Evolutionary conservation across 129 eudicot genomes (phyloP).

Genomic region (Tagetes erecta): DNA sequence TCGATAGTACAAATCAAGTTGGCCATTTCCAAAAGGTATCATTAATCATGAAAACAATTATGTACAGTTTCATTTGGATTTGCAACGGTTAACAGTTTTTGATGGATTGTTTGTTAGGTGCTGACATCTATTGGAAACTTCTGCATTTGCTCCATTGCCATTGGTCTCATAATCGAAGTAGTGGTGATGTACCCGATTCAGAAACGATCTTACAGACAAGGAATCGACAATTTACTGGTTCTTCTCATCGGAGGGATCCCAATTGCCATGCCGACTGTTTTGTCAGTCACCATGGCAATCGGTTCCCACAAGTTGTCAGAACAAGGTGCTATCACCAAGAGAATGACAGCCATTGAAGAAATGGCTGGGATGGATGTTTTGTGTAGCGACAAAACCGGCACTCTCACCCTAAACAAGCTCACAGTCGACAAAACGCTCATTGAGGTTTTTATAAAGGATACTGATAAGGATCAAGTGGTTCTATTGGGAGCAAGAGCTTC

Average conservation of each 20-base stretch:
- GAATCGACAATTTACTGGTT: conserved; percentile 80
- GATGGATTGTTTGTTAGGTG: conserved; percentile 43
- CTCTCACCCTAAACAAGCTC: conserved; percentile 85
- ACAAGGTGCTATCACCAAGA: conserved; percentile 94
- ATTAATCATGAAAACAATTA: background rate
- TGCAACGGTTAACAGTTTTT: background rate
- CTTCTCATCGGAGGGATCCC: conserved; percentile 94
- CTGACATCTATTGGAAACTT: conserved; percentile 76
- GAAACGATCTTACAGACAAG: conserved; percentile 76
- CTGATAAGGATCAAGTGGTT: conserved; percentile 58
- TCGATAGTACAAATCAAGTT: conserved; percentile 83
- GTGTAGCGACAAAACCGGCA: conserved; percentile 93
- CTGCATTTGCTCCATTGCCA: conserved; percentile 79
- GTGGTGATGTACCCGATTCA: conserved; percentile 91
- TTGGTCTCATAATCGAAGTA: conserved; percentile 66
- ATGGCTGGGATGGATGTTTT: conserved; percentile 98
- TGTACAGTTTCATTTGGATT: background rate
- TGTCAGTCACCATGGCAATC: conserved; percentile 92
- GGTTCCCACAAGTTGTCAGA: conserved; percentile 84
- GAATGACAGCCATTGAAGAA: conserved; percentile 97
- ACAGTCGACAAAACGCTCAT: conserved; percentile 70
- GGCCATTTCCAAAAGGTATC: conserved; percentile 92
- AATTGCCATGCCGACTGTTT: conserved; percentile 92
- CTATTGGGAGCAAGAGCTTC: conserved; percentile 83
- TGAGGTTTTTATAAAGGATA: conserved; percentile 61